These are phyloP conservation scores for Schwanniomyces polymorphus DNA, from an alignment of 805 yeast genomes.

Conservation along the genomic window DNA sequence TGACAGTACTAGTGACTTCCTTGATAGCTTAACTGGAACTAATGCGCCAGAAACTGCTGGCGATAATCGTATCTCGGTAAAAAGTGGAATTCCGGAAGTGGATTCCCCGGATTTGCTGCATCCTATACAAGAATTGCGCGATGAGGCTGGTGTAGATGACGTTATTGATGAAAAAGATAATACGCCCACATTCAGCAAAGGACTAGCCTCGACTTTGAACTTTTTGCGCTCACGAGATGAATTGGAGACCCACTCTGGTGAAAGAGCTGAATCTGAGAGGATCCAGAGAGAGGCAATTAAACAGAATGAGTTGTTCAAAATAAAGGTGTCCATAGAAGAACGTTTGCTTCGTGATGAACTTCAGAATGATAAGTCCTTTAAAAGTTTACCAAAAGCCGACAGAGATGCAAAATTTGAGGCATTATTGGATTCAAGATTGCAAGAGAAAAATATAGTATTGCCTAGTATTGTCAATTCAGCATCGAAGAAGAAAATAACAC, in stretches of 20 bases:
- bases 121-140: background rate
- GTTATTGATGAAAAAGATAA: background rate
- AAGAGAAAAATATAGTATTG: constrained; percentile 20
- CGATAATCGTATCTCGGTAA: background rate
- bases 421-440: constrained; percentile 28
- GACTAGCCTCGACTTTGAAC: constrained; percentile 27
- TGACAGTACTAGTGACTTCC: constrained; percentile 46
- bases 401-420: constrained; percentile 23
- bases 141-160: background rate
- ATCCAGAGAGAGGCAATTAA: constrained; percentile 21
- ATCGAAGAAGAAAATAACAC: background rate
- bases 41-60: background rate
- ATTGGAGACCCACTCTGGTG: constrained; percentile 8
- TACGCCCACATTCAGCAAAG: constrained; percentile 14
- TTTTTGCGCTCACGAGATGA: constrained; percentile 24
- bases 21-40: constrained; percentile 18
- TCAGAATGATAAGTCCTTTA: constrained; percentile 22
- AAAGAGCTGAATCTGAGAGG: constrained; percentile 12
- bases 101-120: background rate
- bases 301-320: constrained; percentile 28
- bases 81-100: background rate
- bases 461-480: background rate
- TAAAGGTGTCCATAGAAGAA: constrained; percentile 33
- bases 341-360: constrained; percentile 30
- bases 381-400: constrained; percentile 26